phyloP scores from a whole-genome alignment of 1,139 yeast genomes.

The Pneumocystis jirovecii region DNA sequence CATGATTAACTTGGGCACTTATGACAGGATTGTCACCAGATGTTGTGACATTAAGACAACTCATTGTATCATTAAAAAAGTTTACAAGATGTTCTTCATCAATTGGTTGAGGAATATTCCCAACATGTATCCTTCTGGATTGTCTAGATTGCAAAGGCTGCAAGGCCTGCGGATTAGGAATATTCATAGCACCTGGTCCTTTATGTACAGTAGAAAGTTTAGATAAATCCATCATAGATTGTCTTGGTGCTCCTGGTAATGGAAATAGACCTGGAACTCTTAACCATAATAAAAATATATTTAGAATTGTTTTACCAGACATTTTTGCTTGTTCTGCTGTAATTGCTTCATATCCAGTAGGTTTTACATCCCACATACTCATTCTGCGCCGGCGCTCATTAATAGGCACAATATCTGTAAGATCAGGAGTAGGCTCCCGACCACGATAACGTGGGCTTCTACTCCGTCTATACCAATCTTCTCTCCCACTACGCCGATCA shows the following conservation, averaged over 20 bases:
- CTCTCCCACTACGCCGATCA: background rate
- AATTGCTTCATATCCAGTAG: constrained; percentile 61
- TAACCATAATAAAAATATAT: background rate
- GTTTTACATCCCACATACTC: constrained; percentile 60
- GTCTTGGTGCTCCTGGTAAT: constrained; percentile 51
- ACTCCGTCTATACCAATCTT: constrained; percentile 7
- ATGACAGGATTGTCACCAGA: constrained; percentile 8
- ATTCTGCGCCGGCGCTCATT: constrained; percentile 33
- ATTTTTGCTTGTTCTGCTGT: constrained; percentile 69
- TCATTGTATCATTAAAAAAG: constrained; percentile 17
- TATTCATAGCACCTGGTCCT: constrained; percentile 24
- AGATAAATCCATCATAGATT: constrained; percentile 34
- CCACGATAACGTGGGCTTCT: constrained; percentile 9
- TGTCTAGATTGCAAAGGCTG: constrained; percentile 19
- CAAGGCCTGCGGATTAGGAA: constrained; percentile 12
- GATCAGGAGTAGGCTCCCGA: constrained; percentile 16
- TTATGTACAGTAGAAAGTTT: constrained; percentile 36
- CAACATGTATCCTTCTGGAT: constrained; percentile 38
- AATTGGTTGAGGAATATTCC: constrained; percentile 32
- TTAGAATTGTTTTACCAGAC: constrained; percentile 33
- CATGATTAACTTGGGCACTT: constrained; percentile 13
- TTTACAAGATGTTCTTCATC: constrained; percentile 15
- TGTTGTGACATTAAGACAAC: constrained; percentile 12
- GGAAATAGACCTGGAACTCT: constrained; percentile 36
- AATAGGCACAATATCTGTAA: constrained; percentile 29